Evolutionary conservation across 2,329 filamentous ascomycete species (phyloP), one percentile per base, ranked within the genome.

Genomic region (Cladosporium velox): DNA sequence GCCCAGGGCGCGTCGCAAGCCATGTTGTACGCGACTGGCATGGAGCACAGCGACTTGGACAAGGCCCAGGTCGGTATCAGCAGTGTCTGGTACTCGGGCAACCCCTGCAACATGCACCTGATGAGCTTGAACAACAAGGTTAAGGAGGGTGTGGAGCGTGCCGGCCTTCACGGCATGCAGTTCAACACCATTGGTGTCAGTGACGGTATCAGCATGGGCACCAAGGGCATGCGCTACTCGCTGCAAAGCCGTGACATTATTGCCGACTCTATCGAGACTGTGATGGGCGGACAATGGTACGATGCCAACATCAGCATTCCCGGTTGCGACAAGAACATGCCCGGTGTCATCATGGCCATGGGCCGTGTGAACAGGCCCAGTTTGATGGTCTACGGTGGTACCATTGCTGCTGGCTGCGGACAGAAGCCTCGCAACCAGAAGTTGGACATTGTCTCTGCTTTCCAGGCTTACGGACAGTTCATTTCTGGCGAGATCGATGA

Each of bases 321-420:
- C 15, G 95, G 95, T 59, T 99, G 95, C 81, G 95, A 99, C 86
- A 99, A 99, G 88, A 99, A 99, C 83, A 98, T 99, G 95, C 93
- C 93, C n/a, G 81, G 82, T 76, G 82, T 84, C 58, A 79, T 84
- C 67, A 84, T 84, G 80, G 95, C 93, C 65, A 97, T 97, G 91
- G 94, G 93, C 44, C 88, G 95, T 72, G 88, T 97, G 71, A 98
- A 99, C 83, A 85, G 95, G 57, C 95, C 95, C 34, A 93, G 91
- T 73, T 85, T 99, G 77, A 99, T 99, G 95, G 91, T 99, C 34
- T 99, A 99, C 76, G 95, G 95, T 72, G 95, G 95, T 59, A 93
- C 91, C 51, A 99, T 98, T 78, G 89, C 91, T 77, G 92, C 95
- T 44, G 95, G 95, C 57, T 97, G 93, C 81, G 91, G 91, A 65